Evolutionary conservation across 108 stramenopile genomes (phyloP).

Genomic region (Chaetoceros tenuissimus): DNA sequence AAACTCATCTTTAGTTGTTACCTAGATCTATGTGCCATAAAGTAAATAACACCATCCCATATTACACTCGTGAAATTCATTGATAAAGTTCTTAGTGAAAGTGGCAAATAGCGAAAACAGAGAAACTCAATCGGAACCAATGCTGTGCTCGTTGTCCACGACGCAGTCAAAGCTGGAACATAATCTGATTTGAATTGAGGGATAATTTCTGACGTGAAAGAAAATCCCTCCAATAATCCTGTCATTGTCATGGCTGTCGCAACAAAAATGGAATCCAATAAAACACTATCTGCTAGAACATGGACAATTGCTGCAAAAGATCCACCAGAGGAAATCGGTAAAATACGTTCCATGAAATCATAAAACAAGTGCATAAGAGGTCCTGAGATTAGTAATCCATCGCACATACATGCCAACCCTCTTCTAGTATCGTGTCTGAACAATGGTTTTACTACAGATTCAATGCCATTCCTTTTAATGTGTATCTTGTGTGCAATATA

Average conservation of each 20-base stretch:
- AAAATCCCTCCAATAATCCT: constrained; percentile 48
- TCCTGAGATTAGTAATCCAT: constrained; percentile 50
- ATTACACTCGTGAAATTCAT: constrained; percentile 66
- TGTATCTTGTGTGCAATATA: constrained; percentile 20
- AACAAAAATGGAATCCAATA: constrained; percentile 60
- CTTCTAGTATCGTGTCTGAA: constrained; percentile 40
- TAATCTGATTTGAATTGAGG: constrained; percentile 39
- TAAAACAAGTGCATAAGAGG: constrained; percentile 69
- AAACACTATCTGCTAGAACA: constrained; percentile 39
- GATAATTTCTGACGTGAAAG: constrained; percentile 14
- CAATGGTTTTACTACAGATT: background rate
- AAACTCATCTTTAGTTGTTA: too few relatives aligned
- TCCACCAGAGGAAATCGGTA: constrained; percentile 28
- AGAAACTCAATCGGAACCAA: constrained; percentile 57
- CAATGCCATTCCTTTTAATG: constrained; percentile 1
- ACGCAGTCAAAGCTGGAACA: constrained; percentile 44
- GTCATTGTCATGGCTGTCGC: constrained; percentile 42
- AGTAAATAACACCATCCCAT: constrained; percentile 66
- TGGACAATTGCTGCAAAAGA: constrained; percentile 42
- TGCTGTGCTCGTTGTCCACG: constrained; percentile 30
- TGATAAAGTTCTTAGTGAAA: constrained; percentile 49
- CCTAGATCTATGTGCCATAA: constrained; percentile 55
- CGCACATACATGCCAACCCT: constrained; percentile 33
- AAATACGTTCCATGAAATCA: constrained; percentile 45
- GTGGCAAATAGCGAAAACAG: constrained; percentile 55